Conservation (phyloP, 1,139 yeast species). For the Blastobotrys arbuscula region DNA sequence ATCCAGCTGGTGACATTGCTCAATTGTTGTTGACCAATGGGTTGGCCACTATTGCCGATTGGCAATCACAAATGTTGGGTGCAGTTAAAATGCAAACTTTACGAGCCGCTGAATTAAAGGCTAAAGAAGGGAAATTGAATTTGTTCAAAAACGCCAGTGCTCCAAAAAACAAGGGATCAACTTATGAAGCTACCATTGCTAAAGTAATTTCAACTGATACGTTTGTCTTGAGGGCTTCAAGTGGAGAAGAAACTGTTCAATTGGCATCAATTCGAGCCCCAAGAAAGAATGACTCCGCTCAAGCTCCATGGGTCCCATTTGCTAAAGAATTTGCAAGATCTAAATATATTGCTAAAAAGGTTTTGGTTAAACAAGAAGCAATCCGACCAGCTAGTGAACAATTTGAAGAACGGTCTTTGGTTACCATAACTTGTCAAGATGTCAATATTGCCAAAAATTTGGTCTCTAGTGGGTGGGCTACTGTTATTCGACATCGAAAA, state of each 20-base stretch:
- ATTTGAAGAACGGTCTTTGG: conserved; percentile 61
- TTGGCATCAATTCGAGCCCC: conserved; percentile 73
- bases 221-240: conserved; percentile 43
- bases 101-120: conserved; percentile 62
- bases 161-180: conserved; percentile 22
- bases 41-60: conserved; percentile 68
- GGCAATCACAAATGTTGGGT: conserved; percentile 77
- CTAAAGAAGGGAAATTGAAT: conserved; percentile 59
- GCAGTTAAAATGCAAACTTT: conserved; percentile 54
- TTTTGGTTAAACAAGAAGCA: conserved; percentile 56
- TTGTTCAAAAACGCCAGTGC: conserved; percentile 44
- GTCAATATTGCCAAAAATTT: conserved; percentile 58
- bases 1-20: conserved; percentile 74
- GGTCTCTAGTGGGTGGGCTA: conserved; percentile 63
- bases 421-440: conserved; percentile 47
- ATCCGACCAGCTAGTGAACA: conserved; percentile 59
- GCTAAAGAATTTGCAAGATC: conserved; percentile 72
- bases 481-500: conserved; percentile 73
- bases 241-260: conserved; percentile 50
- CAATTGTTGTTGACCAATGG: conserved; percentile 65
- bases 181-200: conserved; percentile 50
- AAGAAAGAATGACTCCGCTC: conserved; percentile 52
- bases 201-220: conserved; percentile 69
- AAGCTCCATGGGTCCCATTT: conserved; percentile 54
- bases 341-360: conserved; percentile 64